Conservation (phyloP, 1,284 basidiomycete genomes). For the Pseudozyma pruni region DNA sequence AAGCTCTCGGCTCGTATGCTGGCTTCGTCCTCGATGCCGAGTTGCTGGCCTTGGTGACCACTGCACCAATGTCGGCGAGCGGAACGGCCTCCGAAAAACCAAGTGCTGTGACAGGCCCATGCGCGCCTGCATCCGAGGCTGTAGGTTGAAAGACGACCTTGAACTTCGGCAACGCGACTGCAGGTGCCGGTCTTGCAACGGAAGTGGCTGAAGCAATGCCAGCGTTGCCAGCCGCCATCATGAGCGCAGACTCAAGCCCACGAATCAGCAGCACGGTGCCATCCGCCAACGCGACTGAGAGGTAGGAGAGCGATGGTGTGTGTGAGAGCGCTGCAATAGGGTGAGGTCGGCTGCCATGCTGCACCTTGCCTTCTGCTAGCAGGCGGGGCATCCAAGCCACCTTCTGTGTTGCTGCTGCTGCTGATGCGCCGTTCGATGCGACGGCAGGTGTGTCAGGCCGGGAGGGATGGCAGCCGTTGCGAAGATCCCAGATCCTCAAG, state of each 20-base stretch:
- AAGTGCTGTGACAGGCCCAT: conserved; percentile 90
- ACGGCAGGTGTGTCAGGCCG: not conserved
- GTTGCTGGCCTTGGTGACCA: conserved; percentile 1
- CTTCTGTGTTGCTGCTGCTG: not conserved
- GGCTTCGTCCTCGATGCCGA: not conserved
- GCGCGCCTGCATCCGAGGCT: conserved; percentile 25
- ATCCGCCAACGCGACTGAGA: conserved; percentile 90
- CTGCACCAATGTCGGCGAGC: not conserved
- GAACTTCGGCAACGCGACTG: conserved; percentile 62
- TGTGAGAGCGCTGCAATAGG: conserved; percentile 80
- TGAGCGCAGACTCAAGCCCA: conserved; percentile 86
- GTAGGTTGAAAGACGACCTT: conserved; percentile 63
- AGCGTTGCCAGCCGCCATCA: conserved; percentile 63
- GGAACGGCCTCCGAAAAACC: conserved; percentile 77
- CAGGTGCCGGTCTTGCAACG: conserved; percentile 24
- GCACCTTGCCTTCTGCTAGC: conserved; percentile 58
- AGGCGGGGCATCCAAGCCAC: conserved; percentile 47
- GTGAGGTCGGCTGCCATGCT: conserved; percentile 58
- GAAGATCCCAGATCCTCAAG: conserved; percentile 63
- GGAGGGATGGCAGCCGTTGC: conserved; percentile 19
- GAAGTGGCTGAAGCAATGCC: conserved; percentile 22
- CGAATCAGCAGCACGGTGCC: conserved; percentile 93
- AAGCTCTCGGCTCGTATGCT: conserved; percentile 31
- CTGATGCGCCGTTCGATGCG: not conserved
- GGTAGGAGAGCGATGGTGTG: conserved; percentile 81